These are phyloP conservation scores for Hymenotorrendiella dingleyae DNA, from an alignment of 2,329 filamentous ascomycete genomes.

Conservation along the genomic window DNA sequence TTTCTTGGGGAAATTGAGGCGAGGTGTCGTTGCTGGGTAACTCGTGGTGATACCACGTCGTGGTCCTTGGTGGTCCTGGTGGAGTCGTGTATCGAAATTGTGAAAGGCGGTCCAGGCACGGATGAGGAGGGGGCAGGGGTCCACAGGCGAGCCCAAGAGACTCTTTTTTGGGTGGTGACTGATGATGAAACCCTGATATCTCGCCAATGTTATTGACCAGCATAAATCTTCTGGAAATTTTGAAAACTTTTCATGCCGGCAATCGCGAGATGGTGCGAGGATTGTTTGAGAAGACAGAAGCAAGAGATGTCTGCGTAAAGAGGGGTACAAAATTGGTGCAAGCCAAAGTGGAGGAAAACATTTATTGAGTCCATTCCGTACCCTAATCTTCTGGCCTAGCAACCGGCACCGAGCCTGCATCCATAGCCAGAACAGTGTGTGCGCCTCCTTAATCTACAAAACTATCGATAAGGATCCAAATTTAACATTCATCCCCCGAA, in stretches of 20 bases:
- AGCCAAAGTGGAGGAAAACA: neutral
- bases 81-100: conserved; percentile 11
- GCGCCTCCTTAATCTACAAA: too few species aligned
- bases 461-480: too few species aligned
- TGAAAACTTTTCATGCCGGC: neutral
- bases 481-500: too few species aligned
- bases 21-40: neutral
- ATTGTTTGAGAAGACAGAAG: neutral
- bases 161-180: conserved; percentile 2
- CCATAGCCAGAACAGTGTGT: too few species aligned
- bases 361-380: neutral
- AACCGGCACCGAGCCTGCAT: conserved; percentile 1
- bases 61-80: conserved; percentile 13
- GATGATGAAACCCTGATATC: conserved; percentile 18
- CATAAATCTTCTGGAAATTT: conserved; percentile 14
- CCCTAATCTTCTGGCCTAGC: conserved; percentile 4
- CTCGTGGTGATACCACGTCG: conserved; percentile 19
- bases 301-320: neutral
- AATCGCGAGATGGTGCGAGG: neutral
- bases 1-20: neutral
- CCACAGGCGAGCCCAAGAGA: neutral
- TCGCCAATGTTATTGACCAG: conserved; percentile 14
- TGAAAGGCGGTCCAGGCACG: neutral
- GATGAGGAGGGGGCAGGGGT: conserved; percentile 1
- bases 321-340: neutral